Percentiles rank a stretch among this genome's conserved stretches.
These are phyloP conservation scores for Gorgonomyces haynaldii DNA, from an alignment of 192 early-diverging fungal genomes.

Conservation along the genomic window DNA sequence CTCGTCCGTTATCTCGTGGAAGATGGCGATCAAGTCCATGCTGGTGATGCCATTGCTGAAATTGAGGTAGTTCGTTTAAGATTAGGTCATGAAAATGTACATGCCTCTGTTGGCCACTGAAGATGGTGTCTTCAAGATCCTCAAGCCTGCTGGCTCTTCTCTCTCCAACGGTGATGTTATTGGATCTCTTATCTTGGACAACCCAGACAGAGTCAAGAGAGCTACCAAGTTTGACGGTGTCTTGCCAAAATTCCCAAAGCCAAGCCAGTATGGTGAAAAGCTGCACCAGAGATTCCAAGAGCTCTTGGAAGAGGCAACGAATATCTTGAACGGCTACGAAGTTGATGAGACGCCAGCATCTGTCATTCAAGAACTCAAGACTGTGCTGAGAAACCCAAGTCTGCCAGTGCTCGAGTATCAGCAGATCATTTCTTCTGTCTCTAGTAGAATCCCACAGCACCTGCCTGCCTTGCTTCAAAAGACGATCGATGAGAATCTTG, in stretches of 20 bases:
- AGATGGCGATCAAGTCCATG: constrained; percentile 78
- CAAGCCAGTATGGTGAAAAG: constrained; percentile 55
- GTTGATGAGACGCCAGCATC: constrained; percentile 55
- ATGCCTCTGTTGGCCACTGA: constrained; percentile 92
- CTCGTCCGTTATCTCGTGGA: constrained; percentile 89
- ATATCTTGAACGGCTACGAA: constrained; percentile 82
- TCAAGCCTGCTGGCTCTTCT: constrained; percentile 74
- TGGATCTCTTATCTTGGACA: constrained; percentile 84
- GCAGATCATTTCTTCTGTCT: constrained; percentile 66
- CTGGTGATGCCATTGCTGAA: constrained; percentile 89
- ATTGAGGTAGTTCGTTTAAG: constrained; percentile 59
- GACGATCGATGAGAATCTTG: constrained; percentile 23
- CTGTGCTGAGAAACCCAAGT: constrained; percentile 59
- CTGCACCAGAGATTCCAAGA: constrained; percentile 70
- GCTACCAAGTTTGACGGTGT: constrained; percentile 60
- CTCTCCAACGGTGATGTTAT: constrained; percentile 87
- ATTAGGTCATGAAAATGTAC: constrained; percentile 98
- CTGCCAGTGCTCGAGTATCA: constrained; percentile 77
- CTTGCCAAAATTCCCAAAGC: constrained; percentile 26
- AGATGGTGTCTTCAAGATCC: constrained; percentile 79
- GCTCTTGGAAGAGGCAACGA: constrained; percentile 50
- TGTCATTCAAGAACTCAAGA: constrained; percentile 62
- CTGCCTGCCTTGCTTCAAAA: constrained; percentile 46
- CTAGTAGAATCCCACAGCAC: constrained; percentile 72
- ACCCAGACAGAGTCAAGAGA: constrained; percentile 81